Evolutionary conservation across 805 yeast genomes (phyloP), one percentile per base, ranked within the genome.

Genomic region (Kregervanrija pseudodelftensis): DNA sequence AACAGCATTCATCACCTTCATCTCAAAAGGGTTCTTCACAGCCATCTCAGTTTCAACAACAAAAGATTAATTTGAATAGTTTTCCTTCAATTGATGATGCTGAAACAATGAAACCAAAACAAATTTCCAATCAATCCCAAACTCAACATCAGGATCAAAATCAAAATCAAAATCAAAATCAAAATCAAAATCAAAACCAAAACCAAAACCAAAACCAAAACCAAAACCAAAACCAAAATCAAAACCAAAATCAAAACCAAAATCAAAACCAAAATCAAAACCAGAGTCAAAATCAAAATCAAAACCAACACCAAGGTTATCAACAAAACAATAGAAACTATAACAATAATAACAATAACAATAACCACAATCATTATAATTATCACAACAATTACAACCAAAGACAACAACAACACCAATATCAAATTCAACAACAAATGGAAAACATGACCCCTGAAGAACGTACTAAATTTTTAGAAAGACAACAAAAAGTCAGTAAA

Each of bases 401-500:
- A 42, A 52, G 57, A 52, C 53, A 51, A 13, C 49, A 42, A 33
- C 54, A 56, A 36, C 54, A 59, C 33, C 64, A 58, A 34, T 56
- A 52, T 15, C 61, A 55, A 28, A 42, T 50, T 33, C 65, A 62
- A 44, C 64, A 59, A 36, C 64, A 63, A 30, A 48, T 62, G 42
- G 65, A 66, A 54, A 72, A 70, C 30, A 66, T 82, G 56, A 70
- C 83, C 36, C 85, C 85, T 8, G 91, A 83, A 57, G 90, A 85
- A 59, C 82, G 82, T 60, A 82, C 77, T 51, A 74, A 79, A 53
- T 69, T 80, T 45, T 74, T 79, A 45, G 70, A 69, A 40, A 81
- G 93, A 68, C 87, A 82, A 51, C 82, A 80, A 48, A 84, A 85
- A 61, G 89, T 84, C 41, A 74, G 80, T 39, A 74, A 83, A 51